Evolutionary conservation across 2,329 filamentous ascomycete genomes (phyloP).

Genomic region (Pyrenochaeta sp.): DNA sequence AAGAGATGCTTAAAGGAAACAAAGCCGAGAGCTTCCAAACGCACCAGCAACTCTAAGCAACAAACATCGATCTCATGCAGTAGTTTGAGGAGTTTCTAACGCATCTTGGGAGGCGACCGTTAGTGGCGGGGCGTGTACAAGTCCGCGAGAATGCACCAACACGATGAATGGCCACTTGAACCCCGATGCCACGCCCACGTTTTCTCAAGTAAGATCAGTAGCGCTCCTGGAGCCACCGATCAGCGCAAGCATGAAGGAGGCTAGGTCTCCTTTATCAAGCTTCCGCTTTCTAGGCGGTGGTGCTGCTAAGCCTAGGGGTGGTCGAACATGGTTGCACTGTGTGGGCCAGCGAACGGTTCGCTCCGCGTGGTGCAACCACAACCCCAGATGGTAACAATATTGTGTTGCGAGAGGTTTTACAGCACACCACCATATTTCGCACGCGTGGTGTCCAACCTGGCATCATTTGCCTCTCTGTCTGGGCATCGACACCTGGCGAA

Average conservation of each 20-base stretch:
- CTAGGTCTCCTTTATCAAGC: too few species aligned
- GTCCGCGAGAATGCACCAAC: neutral
- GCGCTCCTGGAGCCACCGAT: constrained; percentile 8
- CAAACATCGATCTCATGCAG: neutral
- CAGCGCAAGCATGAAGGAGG: too few species aligned
- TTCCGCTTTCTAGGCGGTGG: too few species aligned
- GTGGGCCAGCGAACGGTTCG: constrained; percentile 14
- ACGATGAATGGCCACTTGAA: constrained; percentile 3
- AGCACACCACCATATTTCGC: neutral
- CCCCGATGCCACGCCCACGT: constrained; percentile 5
- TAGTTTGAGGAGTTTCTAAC: neutral
- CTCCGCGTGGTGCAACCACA: constrained; percentile 2
- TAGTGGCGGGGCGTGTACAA: constrained; percentile 5
- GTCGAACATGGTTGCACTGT: constrained; percentile 8
- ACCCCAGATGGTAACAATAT: neutral
- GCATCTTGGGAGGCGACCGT: constrained; percentile 5
- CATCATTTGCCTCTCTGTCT: neutral
- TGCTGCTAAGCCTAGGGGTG: too few species aligned
- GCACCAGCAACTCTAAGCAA: neutral
- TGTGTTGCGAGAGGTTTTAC: constrained; percentile 1
- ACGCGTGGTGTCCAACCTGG: neutral
- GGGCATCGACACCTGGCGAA: neutral
- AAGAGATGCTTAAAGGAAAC: neutral
- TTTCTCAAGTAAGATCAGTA: too few species aligned
- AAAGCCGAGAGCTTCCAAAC: neutral